Evolutionary conservation across 2,329 filamentous ascomycete species (phyloP).

Genomic region (Aschersonia sp.): DNA sequence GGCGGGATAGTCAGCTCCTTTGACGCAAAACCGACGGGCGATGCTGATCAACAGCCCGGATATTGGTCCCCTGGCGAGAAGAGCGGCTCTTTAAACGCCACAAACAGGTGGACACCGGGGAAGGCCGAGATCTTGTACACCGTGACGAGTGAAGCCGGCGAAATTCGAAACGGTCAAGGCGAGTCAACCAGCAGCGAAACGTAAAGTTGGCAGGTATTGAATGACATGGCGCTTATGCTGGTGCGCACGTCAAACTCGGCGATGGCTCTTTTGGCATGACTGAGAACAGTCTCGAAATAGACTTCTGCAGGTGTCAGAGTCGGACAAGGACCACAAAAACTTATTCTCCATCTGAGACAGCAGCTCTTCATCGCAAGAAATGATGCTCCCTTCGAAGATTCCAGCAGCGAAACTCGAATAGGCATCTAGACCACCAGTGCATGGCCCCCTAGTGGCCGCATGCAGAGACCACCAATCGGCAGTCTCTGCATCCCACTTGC

Average conservation of each 20-base stretch:
- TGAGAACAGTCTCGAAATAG: neutral
- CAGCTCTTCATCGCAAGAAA: neutral
- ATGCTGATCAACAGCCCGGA: slow-evolving; percentile 2
- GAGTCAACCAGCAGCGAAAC: neutral
- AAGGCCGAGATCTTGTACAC: neutral
- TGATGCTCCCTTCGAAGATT: no score
- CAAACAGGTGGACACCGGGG: neutral
- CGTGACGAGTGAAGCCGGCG: neutral
- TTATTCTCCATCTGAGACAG: neutral
- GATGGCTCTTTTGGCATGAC: neutral
- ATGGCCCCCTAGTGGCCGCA: no score
- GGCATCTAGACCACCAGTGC: no score
- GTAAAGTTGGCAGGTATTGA: no score
- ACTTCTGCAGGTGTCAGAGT: neutral
- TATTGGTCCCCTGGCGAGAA: neutral
- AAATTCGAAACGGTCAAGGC: neutral
- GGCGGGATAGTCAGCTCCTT: neutral
- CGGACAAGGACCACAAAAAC: neutral
- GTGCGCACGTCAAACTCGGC: no score
- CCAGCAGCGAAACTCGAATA: no score
- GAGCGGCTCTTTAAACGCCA: no score
- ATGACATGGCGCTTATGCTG: no score
- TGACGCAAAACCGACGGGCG: neutral
- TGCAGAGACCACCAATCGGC: no score
- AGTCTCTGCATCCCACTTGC: no score